Evolutionary conservation across 1,139 yeast genomes (phyloP), one percentile per base, ranked within the genome.

Genomic region (Suhomyces chickasaworum): DNA sequence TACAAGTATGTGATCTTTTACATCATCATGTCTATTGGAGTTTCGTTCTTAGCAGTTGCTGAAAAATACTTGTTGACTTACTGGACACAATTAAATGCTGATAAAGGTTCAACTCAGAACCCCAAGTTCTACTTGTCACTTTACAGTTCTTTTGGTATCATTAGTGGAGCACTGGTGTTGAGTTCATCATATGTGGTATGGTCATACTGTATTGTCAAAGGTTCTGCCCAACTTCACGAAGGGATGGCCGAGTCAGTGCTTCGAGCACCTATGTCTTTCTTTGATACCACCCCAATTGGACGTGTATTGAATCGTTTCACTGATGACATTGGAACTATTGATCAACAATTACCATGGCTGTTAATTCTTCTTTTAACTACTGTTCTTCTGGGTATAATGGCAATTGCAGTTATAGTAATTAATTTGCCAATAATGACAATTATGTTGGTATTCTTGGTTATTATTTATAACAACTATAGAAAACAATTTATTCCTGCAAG

Each of bases 201-300:
- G 69, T 53, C 61, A 1, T 62, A 49, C 50, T 59, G 67, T 53
- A 59, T 63, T n/a, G 51, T 64, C 43, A 53, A 52, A 37, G 66
- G 66, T 12, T 56, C 68, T 2, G 52, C 40, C 23, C 54, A 53
- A 37, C 63, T 64, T 59, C 69, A 65, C 42, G 60, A 58, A 36
- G 53, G 52, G 25, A 61, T 65, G 66, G 65, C 66, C 12, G 48
- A 53, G 12, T 50, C 64, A 7, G 62, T 65, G 7, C 53, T 65
- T 46, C 53, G 66, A 32, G 56, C 66, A 5, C 69, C 69, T 13
- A 65, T 65, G 69, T 60, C 66, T 0, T 65, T 63, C 49, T 65
- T 65, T 39, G 69, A 65, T 46, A 65, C 69, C 18, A 64, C 69
- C 1, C 69, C 69, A 9, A 55, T 64, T 20, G 69, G 69, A 3